A percentile compares a stretch with the other conserved stretches of the same genome.
phyloP scores from a whole-genome alignment of 78 protist genomes.

The Tieghemostelium lacteum region DNA sequence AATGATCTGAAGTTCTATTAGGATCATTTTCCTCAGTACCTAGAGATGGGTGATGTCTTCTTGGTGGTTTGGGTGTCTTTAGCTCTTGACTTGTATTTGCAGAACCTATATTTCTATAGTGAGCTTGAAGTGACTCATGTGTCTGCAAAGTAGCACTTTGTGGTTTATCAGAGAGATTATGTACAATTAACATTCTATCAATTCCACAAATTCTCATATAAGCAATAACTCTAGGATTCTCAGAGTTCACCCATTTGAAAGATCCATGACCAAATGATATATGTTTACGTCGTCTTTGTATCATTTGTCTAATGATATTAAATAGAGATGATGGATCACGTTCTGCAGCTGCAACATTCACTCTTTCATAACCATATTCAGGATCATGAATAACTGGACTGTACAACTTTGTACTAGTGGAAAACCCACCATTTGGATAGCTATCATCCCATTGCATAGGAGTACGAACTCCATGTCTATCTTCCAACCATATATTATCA shows the following conservation, averaged over 20 bases:
- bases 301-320: constrained; percentile 72
- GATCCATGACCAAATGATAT: constrained; percentile 80
- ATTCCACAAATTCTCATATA: constrained; percentile 58
- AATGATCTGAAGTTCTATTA: neutral
- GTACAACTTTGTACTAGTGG: constrained; percentile 42
- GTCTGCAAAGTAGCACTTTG: constrained; percentile 21
- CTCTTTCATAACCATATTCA: constrained; percentile 67
- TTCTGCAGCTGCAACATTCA: constrained; percentile 68
- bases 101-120: neutral
- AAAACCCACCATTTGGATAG: constrained; percentile 83
- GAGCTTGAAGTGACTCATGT: neutral
- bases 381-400: constrained; percentile 62
- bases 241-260: constrained; percentile 47
- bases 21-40: constrained; percentile 3
- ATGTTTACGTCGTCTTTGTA: constrained; percentile 72
- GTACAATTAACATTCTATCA: constrained; percentile 77
- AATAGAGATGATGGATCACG: constrained; percentile 64
- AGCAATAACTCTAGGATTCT: constrained; percentile 36
- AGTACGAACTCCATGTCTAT: constrained; percentile 88
- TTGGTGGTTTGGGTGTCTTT: neutral
- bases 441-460: constrained; percentile 91
- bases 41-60: constrained; percentile 10
- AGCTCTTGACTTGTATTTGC: neutral
- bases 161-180: constrained; percentile 50
- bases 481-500: constrained; percentile 85